Base-by-base conservation (phyloP, 2,329 filamentous ascomycete species). In the Aplosporella prunicola region DNA sequence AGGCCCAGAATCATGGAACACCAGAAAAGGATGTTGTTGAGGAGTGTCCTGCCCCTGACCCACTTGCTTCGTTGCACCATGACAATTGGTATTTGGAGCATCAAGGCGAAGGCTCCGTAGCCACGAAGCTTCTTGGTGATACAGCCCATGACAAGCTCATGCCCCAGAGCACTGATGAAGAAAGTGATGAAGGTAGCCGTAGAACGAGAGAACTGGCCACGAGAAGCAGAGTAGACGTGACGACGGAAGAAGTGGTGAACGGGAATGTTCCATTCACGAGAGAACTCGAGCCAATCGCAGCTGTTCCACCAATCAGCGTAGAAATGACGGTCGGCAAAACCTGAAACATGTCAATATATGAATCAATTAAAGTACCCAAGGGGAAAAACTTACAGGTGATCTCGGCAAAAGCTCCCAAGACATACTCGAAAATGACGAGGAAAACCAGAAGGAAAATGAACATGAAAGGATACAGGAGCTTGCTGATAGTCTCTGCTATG, bases 341-440 rank as follows among this genome's bases (percentile, higher is more conserved):
- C 57, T 55, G 33, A 49, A 16, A 28, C 17, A 10, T 2, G 14
- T 51, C 28, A 40, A 46, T 32, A 46, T 39, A 20, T 44, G 32
- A 9, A 17, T 33, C 9, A 25, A 40, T 17, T 18, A 14, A 30
- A 20, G 17, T 23, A 16, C n/a, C 22, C 17, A 8, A n/a, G 22
- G 41, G 17, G 6, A 39, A 23, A 9, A 3, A 51, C 58, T 51
- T 51, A 63, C 63, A 74, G 13, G 88, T 94, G 48, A 96, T 83
- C 60, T 98, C 91, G 10, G 88, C 91, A 52, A 93, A 94, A 32
- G 88, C 88, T 41, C 89, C 91, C 22, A 96, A 76, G 9, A 94
- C 74, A 60, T 96, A 98, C 60, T 98, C 91, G 60, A 96, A 98
- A 51, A 96, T 96, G 59, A 95, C 87, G 41, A 98, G 78, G 67